A percentile compares a stretch with the other conserved stretches of the same genome.
These are phyloP conservation scores for Globisporangium alternatum DNA, from an alignment of 352 stramenopile species.

Conservation along the genomic window DNA sequence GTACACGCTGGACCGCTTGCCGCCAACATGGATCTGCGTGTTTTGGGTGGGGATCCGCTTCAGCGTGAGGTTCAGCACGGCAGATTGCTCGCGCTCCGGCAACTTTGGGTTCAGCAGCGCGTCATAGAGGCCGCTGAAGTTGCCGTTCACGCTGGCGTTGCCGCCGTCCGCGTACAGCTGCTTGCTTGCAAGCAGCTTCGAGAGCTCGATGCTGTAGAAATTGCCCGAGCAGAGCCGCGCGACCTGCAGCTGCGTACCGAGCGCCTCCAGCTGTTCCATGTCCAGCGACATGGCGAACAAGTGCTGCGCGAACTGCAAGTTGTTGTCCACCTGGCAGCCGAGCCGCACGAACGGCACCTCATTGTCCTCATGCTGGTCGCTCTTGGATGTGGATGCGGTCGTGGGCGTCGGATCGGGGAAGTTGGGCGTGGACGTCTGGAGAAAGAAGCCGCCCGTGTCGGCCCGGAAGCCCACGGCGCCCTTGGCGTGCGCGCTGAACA, in stretches of 20 bases:
- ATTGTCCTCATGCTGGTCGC: conserved; percentile 2
- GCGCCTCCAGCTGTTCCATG: conserved; percentile 30
- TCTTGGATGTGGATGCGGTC: background rate
- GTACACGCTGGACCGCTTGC: conserved; percentile 15
- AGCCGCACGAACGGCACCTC: conserved; percentile 44
- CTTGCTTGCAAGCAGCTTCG: conserved; percentile 34
- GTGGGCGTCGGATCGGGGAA: conserved; percentile 59
- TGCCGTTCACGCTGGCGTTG: conserved; percentile 26
- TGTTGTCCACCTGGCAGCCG: conserved; percentile 74
- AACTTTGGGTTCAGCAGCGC: conserved; percentile 44
- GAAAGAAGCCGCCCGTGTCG: conserved; percentile 48
- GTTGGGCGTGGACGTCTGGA: conserved; percentile 78
- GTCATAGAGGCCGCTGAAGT: conserved; percentile 41
- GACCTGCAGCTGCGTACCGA: conserved; percentile 49
- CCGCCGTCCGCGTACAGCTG: conserved; percentile 38
- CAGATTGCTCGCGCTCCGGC: conserved; percentile 20
- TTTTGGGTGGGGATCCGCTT: conserved; percentile 17
- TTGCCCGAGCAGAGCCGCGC: conserved; percentile 72
- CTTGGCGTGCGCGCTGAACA: conserved; percentile 77
- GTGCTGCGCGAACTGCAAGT: conserved; percentile 76
- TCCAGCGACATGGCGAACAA: conserved; percentile 60
- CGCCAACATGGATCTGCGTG: background rate
- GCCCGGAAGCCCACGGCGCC: conserved; percentile 54
- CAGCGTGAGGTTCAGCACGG: conserved; percentile 27
- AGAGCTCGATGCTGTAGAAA: conserved; percentile 45